Percentiles rank a stretch among this genome's conserved stretches.
These are phyloP conservation scores for Leccinum pachyderme DNA, from an alignment of 1,284 basidiomycete species.

Conservation along the genomic window DNA sequence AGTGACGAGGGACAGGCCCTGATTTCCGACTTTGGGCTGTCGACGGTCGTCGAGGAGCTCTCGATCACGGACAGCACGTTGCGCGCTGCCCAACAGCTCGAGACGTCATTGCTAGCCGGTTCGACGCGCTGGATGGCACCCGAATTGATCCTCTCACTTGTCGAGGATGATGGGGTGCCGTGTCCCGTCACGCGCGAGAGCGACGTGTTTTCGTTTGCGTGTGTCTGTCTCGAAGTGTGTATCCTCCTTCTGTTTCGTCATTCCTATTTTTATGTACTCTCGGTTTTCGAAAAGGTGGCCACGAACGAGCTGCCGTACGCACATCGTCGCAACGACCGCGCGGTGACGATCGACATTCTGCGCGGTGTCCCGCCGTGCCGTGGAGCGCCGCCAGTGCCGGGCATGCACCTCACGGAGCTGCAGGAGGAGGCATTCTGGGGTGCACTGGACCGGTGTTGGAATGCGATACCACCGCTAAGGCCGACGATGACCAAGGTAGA, in stretches of 20 bases:
- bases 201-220: slow-evolving; percentile 57
- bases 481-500: slow-evolving; percentile 31
- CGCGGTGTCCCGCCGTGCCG: slow-evolving; percentile 46
- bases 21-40: slow-evolving; percentile 60
- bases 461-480: slow-evolving; percentile 21
- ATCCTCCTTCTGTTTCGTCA: background rate
- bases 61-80: slow-evolving; percentile 31
- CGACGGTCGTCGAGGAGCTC: slow-evolving; percentile 54
- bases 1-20: slow-evolving; percentile 47
- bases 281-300: slow-evolving; percentile 33
- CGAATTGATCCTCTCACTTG: slow-evolving; percentile 48
- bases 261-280: background rate
- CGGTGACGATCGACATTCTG: slow-evolving; percentile 53
- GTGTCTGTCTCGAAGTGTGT: slow-evolving; percentile 51
- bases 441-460: slow-evolving; percentile 47
- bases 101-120: slow-evolving; percentile 51
- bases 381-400: slow-evolving; percentile 24
- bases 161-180: slow-evolving; percentile 41
- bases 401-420: slow-evolving; percentile 16
- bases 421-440: slow-evolving; percentile 36
- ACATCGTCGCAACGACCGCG: slow-evolving; percentile 49
- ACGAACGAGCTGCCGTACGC: slow-evolving; percentile 52
- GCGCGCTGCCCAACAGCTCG: slow-evolving; percentile 31
- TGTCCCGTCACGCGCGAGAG: slow-evolving; percentile 48
- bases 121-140: slow-evolving; percentile 51